phyloP scores from a whole-genome alignment of 345 rosid genomes.

The Cardamine chenopodiifolia region DNA sequence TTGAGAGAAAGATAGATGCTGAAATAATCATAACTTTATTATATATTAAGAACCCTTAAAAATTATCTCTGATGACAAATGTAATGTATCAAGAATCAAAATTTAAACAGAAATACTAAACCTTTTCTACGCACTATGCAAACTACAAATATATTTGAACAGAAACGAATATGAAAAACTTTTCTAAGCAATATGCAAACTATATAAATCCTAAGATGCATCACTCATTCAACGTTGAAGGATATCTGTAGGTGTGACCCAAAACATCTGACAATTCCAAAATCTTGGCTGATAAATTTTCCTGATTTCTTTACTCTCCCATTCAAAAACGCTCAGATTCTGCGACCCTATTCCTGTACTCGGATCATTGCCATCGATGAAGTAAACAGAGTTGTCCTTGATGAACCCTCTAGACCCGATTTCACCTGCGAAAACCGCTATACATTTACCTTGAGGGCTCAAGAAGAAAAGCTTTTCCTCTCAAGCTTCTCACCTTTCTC shows the following conservation, averaged over 20 bases:
- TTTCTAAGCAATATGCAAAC: no score
- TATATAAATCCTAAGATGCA: not conserved
- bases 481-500: conserved; percentile 25
- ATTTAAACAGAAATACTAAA: not conserved
- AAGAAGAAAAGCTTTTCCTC: conserved; percentile 32
- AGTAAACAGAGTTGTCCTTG: conserved; percentile 23
- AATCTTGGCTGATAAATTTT: conserved; percentile 16
- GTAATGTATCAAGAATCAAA: conserved; percentile 13
- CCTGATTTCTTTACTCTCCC: conserved; percentile 20
- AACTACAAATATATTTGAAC: no score
- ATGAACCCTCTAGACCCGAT: not conserved
- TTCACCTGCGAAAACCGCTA: conserved; percentile 15
- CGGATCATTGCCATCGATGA: conserved; percentile 7
- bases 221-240: not conserved
- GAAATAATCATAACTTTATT: no score
- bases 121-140: not conserved
- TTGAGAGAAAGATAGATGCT: no score
- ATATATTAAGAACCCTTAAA: no score
- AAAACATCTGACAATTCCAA: conserved; percentile 37
- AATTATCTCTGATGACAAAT: no score
- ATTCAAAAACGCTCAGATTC: conserved; percentile 28
- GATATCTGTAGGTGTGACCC: conserved; percentile 26
- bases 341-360: not conserved
- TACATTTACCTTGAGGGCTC: conserved; percentile 26
- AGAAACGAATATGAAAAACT: no score